These are phyloP conservation scores for Nothophoma quercina DNA, from an alignment of 2,329 filamentous ascomycete species.

Conservation along the genomic window DNA sequence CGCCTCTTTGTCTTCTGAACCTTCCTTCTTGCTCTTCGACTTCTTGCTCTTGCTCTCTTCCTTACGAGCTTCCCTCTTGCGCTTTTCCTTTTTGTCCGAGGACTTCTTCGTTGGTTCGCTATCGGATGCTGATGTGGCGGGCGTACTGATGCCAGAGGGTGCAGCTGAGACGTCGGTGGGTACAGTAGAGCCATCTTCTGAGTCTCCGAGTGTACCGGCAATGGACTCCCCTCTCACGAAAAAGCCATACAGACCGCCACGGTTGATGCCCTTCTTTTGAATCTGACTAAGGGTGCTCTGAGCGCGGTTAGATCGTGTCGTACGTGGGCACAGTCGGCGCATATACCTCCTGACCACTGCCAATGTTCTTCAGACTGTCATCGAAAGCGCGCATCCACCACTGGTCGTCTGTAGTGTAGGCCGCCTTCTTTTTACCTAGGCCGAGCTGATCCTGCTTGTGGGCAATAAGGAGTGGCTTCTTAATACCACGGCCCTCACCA, in stretches of 20 bases:
- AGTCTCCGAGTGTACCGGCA: slow-evolving; percentile 68
- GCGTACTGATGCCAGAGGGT: slow-evolving; percentile 33
- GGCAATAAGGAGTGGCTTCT: slow-evolving; percentile 81
- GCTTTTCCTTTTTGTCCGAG: slow-evolving; percentile 34
- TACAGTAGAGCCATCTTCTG: slow-evolving; percentile 28
- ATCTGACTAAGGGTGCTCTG: slow-evolving; percentile 63
- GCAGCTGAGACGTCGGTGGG: slow-evolving; percentile 27
- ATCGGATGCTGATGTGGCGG: slow-evolving; percentile 38
- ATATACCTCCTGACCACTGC: slow-evolving; percentile 39
- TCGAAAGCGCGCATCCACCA: slow-evolving; percentile 99
- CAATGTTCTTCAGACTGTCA: slow-evolving; percentile 77
- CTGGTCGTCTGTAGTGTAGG: slow-evolving; percentile 71
- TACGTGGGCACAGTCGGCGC: slow-evolving; percentile 28
- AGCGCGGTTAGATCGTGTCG: slow-evolving; percentile 27
- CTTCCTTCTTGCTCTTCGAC: slow-evolving; percentile 13
- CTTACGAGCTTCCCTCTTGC: slow-evolving; percentile 29
- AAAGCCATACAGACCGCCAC: slow-evolving; percentile 75
- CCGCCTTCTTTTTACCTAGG: slow-evolving; percentile 74
- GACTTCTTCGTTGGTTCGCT: slow-evolving; percentile 22
- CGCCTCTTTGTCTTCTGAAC: slow-evolving; percentile 2
- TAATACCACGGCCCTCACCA: slow-evolving; percentile 76
- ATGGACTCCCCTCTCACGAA: slow-evolving; percentile 86
- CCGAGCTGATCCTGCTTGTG: slow-evolving; percentile 84
- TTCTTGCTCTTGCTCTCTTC: slow-evolving; percentile 25
- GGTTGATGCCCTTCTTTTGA: slow-evolving; percentile 55